phyloP scores from a whole-genome alignment of 2,329 filamentous ascomycete genomes.

The Claviceps monticola region DNA sequence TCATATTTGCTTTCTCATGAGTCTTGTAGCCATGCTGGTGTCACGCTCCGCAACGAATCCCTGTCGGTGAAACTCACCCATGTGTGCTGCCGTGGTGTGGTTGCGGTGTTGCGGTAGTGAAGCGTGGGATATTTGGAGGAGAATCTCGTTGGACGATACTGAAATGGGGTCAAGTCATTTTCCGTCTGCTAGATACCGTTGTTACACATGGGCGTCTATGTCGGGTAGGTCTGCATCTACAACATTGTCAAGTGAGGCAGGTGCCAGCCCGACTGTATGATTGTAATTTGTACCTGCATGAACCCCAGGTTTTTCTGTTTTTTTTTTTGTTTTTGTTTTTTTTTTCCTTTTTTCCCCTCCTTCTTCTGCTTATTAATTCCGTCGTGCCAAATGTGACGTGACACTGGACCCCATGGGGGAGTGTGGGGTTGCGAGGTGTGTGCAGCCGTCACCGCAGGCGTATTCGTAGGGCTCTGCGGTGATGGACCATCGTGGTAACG shows the following conservation, averaged over 20 bases:
- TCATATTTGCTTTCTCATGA: background rate
- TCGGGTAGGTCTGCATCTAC: background rate
- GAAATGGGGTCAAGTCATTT: background rate
- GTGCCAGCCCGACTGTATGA: background rate
- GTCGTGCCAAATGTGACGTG: too few species aligned
- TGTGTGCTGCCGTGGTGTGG: background rate
- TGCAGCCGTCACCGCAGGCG: too few species aligned
- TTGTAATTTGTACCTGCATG: slow-evolving; percentile 1
- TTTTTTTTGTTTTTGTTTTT: background rate
- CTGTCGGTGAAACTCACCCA: background rate
- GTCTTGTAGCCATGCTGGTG: background rate
- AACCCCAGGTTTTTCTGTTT: background rate
- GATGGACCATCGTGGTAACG: too few species aligned
- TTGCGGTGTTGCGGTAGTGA: background rate
- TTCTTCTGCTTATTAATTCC: background rate
- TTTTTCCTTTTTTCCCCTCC: background rate
- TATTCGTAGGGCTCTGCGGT: too few species aligned
- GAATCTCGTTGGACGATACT: background rate
- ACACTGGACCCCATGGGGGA: too few species aligned
- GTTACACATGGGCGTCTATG: slow-evolving; percentile 1
- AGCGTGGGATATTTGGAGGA: background rate
- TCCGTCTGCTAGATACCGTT: background rate
- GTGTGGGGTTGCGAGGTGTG: too few species aligned
- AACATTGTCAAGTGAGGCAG: background rate
- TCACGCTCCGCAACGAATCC: background rate